Conservation (phyloP, 148 eudicot species). For the Diospyros lotus region DNA sequence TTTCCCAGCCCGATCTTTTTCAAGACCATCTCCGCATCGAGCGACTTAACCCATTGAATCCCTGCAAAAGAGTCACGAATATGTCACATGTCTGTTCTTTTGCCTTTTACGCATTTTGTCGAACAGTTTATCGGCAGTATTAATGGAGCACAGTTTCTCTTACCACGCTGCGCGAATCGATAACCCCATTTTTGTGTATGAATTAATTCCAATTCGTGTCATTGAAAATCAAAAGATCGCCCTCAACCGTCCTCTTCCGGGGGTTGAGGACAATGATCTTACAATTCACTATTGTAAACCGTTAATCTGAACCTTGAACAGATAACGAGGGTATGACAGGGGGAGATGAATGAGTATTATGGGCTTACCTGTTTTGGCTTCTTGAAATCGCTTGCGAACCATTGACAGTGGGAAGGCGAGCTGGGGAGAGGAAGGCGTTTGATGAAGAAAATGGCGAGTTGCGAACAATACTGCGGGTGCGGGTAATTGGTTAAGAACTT, state of each 20-base stretch:
- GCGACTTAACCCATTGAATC: constrained; percentile 30
- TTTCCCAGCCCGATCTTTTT: constrained; percentile 72
- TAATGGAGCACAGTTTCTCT: too few relatives aligned
- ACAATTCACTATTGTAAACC: background rate
- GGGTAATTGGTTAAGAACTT: too few relatives aligned
- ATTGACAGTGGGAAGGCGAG: constrained; percentile 17
- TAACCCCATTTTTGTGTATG: background rate
- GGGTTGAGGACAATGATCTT: background rate
- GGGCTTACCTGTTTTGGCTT: constrained; percentile 36
- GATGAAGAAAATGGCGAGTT: background rate
- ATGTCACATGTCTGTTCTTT: background rate
- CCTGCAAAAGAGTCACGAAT: constrained; percentile 17
- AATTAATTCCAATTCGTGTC: background rate
- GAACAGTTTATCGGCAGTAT: constrained; percentile 36
- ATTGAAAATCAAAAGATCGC: background rate
- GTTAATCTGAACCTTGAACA: background rate
- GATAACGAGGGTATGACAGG: background rate
- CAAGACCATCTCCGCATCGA: constrained; percentile 34
- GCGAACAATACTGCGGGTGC: too few relatives aligned
- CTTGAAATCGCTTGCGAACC: constrained; percentile 54
- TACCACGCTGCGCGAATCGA: background rate
- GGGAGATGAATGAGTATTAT: background rate
- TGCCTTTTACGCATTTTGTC: constrained; percentile 30
- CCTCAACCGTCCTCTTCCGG: background rate
- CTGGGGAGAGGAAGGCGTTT: background rate